Percentiles rank a stretch among this genome's conserved stretches.
Evolutionary conservation across 2,329 filamentous ascomycete genomes (phyloP).

Genomic region (Aspergillus arachidicola): DNA sequence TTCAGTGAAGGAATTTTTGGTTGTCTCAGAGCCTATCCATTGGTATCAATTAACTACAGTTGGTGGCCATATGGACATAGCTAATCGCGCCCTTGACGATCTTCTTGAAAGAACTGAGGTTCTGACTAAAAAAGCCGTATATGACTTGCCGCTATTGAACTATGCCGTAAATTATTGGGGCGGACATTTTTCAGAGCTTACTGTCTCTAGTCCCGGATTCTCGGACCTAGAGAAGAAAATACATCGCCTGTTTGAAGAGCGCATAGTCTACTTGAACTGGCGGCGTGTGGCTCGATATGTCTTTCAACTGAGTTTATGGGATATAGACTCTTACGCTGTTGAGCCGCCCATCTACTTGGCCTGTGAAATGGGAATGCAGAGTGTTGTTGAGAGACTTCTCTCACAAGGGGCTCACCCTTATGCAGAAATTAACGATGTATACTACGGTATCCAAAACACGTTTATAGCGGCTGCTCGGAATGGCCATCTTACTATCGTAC

Average conservation of each 20-base stretch:
- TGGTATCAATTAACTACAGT: background rate
- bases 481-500: background rate
- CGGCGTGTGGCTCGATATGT: background rate
- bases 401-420: background rate
- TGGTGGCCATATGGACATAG: background rate
- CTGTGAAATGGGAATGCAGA: background rate
- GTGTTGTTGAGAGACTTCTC: background rate
- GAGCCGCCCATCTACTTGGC: background rate
- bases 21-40: background rate
- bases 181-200: background rate
- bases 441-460: too few relatives aligned
- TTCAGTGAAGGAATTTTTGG: background rate
- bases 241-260: background rate
- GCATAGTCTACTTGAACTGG: background rate
- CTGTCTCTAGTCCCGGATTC: background rate
- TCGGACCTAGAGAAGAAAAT: background rate
- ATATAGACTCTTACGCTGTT: accelerated
- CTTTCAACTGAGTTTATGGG: accelerated
- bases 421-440: too few relatives aligned
- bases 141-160: background rate
- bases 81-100: background rate
- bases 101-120: background rate
- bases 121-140: background rate
- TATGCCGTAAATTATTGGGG: background rate
- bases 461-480: background rate